A percentile compares a stretch with the other conserved stretches of the same genome.
These are phyloP conservation scores for Melampsora americana DNA, from an alignment of 1,284 basidiomycete species.

Conservation along the genomic window DNA sequence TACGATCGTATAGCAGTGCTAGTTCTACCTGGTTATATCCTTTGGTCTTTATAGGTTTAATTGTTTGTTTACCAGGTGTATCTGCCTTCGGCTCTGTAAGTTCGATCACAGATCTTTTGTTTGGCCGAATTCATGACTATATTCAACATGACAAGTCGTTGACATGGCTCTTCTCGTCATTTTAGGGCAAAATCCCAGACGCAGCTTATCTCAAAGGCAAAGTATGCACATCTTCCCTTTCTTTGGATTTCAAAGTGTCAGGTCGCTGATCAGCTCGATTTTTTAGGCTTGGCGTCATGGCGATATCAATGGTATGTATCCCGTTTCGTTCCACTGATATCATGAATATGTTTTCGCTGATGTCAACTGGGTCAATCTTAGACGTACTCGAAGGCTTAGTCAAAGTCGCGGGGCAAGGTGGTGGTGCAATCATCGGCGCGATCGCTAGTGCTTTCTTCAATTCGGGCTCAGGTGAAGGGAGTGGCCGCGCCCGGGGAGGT, in stretches of 20 bases:
- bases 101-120: not conserved
- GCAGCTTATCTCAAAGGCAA: constrained; percentile 42
- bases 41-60: constrained; percentile 8
- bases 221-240: not conserved
- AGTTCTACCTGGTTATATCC: constrained; percentile 18
- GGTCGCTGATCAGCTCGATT: not conserved
- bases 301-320: constrained; percentile 31
- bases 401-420: constrained; percentile 36
- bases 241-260: no score
- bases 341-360: not conserved
- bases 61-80: constrained; percentile 18
- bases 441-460: constrained; percentile 40
- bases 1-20: not conserved
- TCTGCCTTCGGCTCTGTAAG: constrained; percentile 41
- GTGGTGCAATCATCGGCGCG: constrained; percentile 36
- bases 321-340: not conserved
- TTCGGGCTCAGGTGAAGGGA: constrained; percentile 17
- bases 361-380: not conserved
- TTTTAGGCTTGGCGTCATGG: constrained; percentile 42
- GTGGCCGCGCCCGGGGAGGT: constrained; percentile 41
- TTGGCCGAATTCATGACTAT: not conserved
- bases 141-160: not conserved
- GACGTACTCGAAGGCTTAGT: constrained; percentile 35
- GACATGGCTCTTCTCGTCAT: constrained; percentile 1
- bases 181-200: constrained; percentile 37